These are phyloP conservation scores for Emergomyces orientalis DNA, from an alignment of 2,329 filamentous ascomycete genomes.

Conservation along the genomic window DNA sequence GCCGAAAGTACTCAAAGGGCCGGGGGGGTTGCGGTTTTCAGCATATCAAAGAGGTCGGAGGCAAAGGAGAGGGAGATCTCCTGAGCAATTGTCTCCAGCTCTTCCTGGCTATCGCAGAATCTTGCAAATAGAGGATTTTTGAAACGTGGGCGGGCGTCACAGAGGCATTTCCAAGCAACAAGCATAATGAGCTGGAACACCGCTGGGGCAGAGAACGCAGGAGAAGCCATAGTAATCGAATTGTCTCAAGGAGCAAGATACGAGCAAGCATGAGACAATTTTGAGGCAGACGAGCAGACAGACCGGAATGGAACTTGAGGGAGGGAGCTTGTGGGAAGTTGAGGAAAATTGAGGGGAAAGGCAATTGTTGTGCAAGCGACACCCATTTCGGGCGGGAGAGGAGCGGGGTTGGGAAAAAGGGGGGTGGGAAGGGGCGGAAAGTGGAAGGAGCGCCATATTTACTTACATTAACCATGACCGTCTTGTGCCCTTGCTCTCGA, in stretches of 20 bases:
- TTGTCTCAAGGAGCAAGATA: background rate
- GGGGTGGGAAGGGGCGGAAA: no score
- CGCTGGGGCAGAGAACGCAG: background rate
- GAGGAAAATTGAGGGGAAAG: background rate
- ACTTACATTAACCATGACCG: slow-evolving; percentile 73
- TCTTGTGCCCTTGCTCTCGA: slow-evolving; percentile 75
- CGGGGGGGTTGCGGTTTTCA: background rate
- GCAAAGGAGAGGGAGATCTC: background rate
- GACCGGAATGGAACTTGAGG: background rate
- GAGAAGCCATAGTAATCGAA: background rate
- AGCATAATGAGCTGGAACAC: background rate
- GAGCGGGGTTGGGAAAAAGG: no score
- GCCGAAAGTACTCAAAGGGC: background rate
- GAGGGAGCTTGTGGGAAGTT: background rate
- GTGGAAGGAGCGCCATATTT: slow-evolving; percentile 7
- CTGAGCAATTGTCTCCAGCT: background rate
- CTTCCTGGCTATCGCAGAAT: background rate
- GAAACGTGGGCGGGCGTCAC: background rate
- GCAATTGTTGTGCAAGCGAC: no score
- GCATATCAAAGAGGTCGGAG: background rate
- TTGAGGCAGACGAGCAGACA: slow-evolving; percentile 11
- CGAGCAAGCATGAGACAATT: background rate
- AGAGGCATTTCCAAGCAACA: background rate
- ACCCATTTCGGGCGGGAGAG: no score
- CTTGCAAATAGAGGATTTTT: background rate